These are phyloP conservation scores for Plasmodium knowlesi DNA, from an alignment of 169 alveolate species.

Conservation along the genomic window DNA sequence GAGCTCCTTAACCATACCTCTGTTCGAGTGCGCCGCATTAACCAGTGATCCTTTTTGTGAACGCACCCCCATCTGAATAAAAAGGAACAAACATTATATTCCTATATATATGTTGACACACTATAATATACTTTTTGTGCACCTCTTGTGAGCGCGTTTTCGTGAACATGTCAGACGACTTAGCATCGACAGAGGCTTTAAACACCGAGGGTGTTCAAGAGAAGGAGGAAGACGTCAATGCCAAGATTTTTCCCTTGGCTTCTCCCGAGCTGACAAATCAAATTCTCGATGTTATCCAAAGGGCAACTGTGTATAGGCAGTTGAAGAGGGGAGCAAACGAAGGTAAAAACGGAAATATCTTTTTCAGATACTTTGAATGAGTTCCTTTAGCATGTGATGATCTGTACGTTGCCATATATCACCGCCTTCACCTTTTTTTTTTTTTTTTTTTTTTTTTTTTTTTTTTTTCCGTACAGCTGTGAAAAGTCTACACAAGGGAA, in stretches of 20 bases:
- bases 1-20: not conserved
- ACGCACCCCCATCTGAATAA: not conserved
- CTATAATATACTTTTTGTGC: not conserved
- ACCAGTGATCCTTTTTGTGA: not conserved
- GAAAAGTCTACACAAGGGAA: constrained; percentile 97
- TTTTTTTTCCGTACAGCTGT: constrained; percentile 90
- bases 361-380: not conserved
- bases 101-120: not conserved
- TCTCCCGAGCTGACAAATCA: constrained; percentile 88
- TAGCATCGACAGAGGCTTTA: not conserved
- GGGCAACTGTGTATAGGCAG: constrained; percentile 95
- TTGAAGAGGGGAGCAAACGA: constrained; percentile 96
- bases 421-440: constrained; percentile 23
- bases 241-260: constrained; percentile 93
- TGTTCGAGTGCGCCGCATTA: not conserved
- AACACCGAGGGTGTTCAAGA: constrained; percentile 5
- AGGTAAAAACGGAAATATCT: constrained; percentile 70
- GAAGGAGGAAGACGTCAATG: constrained; percentile 77
- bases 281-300: constrained; percentile 93
- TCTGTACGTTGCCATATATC: not conserved
- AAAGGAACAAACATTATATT: not conserved
- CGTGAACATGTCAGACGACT: not conserved
- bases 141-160: not conserved
- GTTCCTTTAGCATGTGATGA: not conserved
- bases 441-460: constrained; percentile 26